Conservation (phyloP, 208 protist genomes). For the Trypanosoma scelopori region DNA sequence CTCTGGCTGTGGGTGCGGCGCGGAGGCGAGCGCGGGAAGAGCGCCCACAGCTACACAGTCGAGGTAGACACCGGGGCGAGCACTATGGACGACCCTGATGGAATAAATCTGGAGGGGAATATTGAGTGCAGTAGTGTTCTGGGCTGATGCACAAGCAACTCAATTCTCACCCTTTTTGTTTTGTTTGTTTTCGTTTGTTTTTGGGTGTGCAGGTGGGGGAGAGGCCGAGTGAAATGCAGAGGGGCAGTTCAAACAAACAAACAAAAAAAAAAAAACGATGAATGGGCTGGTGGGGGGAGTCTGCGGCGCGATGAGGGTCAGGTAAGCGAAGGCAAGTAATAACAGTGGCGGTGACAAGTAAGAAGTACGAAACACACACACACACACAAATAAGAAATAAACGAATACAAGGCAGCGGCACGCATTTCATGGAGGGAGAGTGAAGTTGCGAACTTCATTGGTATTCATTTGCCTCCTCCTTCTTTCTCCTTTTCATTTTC, state of each 20-base stretch:
- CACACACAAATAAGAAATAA: not conserved
- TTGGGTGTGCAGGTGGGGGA: not conserved
- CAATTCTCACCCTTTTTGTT: not conserved
- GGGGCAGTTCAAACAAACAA: not conserved
- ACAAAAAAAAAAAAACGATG: not conserved
- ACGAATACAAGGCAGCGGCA: not conserved
- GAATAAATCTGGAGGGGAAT: constrained; percentile 1
- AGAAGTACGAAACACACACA: not conserved
- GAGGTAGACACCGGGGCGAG: not conserved
- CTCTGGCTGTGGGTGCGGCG: constrained; percentile 33
- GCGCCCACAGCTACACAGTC: constrained; percentile 8
- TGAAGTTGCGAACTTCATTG: not conserved
- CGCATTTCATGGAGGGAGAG: too few relatives aligned
- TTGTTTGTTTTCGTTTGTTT: constrained; percentile 1
- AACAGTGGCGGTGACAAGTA: not conserved
- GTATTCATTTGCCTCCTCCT: not conserved
- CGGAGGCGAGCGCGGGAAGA: constrained; percentile 37
- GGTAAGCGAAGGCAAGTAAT: too few relatives aligned
- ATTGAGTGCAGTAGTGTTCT: constrained; percentile 10
- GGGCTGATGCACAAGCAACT: not conserved
- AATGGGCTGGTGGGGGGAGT: too few relatives aligned
- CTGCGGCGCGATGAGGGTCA: too few relatives aligned
- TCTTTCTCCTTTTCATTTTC: constrained; percentile 10
- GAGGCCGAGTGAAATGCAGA: not conserved
- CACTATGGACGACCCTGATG: not conserved